Percentiles rank a stretch among this genome's conserved stretches.
Evolutionary conservation across 2,329 filamentous ascomycete genomes (phyloP).

Genomic region (Ilyonectria robusta): DNA sequence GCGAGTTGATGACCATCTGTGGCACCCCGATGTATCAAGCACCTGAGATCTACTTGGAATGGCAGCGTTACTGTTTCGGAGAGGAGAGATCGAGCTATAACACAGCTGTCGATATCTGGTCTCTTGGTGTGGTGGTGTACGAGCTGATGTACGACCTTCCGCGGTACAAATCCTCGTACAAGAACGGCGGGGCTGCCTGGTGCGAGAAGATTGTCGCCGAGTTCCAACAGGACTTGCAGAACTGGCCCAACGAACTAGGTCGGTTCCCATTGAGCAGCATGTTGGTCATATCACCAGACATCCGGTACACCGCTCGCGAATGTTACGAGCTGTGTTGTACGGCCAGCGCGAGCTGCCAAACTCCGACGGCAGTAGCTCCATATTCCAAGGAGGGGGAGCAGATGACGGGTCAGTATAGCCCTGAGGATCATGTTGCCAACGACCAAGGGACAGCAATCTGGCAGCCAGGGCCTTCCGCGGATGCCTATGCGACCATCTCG

Average conservation of each 20-base stretch:
- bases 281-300: constrained; percentile 10
- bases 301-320: constrained; percentile 13
- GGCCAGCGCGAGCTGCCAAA: too few species aligned
- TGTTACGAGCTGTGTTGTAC: too few species aligned
- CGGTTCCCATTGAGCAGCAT: not conserved
- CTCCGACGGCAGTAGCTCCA: too few species aligned
- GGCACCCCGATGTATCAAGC: constrained; percentile 92
- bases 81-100: constrained; percentile 76
- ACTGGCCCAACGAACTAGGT: not conserved
- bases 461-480: too few species aligned
- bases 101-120: constrained; percentile 92
- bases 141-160: constrained; percentile 24
- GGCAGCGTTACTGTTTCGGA: not conserved
- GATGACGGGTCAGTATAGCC: too few species aligned
- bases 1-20: constrained; percentile 90
- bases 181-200: not conserved
- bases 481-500: too few species aligned
- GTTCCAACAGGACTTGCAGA: not conserved
- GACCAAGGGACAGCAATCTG: too few species aligned
- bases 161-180: too few species aligned
- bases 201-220: not conserved
- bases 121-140: constrained; percentile 80
- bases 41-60: constrained; percentile 75
- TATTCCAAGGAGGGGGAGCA: too few species aligned
- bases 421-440: too few species aligned